Percentiles rank a stretch among this genome's conserved stretches.
phyloP scores from a whole-genome alignment of 148 eudicot species.

The Vaccinium vitisidaea region DNA sequence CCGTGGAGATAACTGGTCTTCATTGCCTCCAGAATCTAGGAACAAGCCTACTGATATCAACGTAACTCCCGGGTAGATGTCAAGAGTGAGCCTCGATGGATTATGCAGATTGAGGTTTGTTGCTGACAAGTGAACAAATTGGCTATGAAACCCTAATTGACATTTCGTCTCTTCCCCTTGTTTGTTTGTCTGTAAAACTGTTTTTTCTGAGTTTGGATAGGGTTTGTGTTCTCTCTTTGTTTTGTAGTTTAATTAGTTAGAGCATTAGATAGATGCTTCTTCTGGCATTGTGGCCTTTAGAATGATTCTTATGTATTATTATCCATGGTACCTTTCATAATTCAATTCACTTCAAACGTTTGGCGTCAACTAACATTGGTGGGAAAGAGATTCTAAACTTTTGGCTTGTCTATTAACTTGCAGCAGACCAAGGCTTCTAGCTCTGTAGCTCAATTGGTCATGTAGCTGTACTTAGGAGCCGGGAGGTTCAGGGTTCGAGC shows the following conservation, averaged over 20 bases:
- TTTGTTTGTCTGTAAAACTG: conserved; percentile 18
- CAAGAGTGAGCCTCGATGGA: neutral
- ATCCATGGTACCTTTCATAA: neutral
- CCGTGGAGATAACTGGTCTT: conserved; percentile 55
- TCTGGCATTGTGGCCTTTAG: conserved; percentile 3
- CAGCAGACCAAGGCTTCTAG: too few species aligned
- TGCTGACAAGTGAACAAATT: conserved; percentile 26
- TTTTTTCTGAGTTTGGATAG: neutral
- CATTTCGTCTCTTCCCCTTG: conserved; percentile 7
- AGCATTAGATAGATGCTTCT: conserved; percentile 20
- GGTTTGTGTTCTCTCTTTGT: conserved; percentile 13
- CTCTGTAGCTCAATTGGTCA: too few species aligned
- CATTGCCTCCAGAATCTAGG: conserved; percentile 38
- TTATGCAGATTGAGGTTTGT: conserved; percentile 15
- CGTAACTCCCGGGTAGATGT: conserved; percentile 30
- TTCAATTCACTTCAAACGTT: neutral
- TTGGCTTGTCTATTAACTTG: neutral
- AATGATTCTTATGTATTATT: conserved; percentile 15
- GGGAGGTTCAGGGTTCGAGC: too few species aligned
- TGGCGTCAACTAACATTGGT: neutral
- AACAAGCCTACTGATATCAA: conserved; percentile 55
- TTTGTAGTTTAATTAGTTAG: conserved; percentile 16
- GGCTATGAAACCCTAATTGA: conserved; percentile 16
- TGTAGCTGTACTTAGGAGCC: too few species aligned
- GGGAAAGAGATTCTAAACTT: neutral